Base-by-base conservation (phyloP, 2,329 filamentous ascomycete genomes). In the Diplodia intermedia region DNA sequence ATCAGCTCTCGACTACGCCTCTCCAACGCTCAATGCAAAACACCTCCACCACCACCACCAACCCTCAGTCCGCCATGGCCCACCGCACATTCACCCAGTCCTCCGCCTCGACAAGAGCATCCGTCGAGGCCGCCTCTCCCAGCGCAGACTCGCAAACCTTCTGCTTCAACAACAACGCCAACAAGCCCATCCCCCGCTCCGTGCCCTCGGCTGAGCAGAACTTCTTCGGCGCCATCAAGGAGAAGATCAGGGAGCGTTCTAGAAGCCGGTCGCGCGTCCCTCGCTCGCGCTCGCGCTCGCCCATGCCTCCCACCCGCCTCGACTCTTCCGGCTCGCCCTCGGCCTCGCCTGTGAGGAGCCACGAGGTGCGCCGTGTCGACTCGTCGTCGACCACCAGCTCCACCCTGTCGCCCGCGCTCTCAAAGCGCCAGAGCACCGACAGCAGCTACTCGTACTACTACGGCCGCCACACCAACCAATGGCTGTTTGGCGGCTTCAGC, bases 401-500 rank as follows among this genome's bases (percentile, higher is more conserved):
- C 23, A 69, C 67, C 15, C 12, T 36, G 33, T 66, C 68, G 66
- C 74, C 75, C 4, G 73, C 71, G 62, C 66, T 69, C 14, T 54
- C 72, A 4, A 69, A 71, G 14, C 71, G 78, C 60, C 69, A 73
- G 33, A 74, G 74, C 69, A 77, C 75, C 4, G 71, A 70, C 57
- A 73, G 73, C 56, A 79, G 76, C 69, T 75, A 79, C 68, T 62
- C 31, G 2, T 61, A 47, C 57, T 69, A 66, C 61, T 66, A 66
- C 12, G 50, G 68, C 18, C 31, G 78, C 8, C 78, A 80, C 69
- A 77, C 77, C 29, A 80, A 80, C 66, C 75, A 75, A 9, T 80
- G 78, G 78, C 71, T 80, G 4, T 80, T 80, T 67, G 75, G 75
- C 52, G 77, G 75, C 50, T 79, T 76, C 68, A 79, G 77, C 18